Evolutionary conservation across 2,329 filamentous ascomycete genomes (phyloP), one percentile per base, ranked within the genome.

Genomic region (Fusarium falciforme): DNA sequence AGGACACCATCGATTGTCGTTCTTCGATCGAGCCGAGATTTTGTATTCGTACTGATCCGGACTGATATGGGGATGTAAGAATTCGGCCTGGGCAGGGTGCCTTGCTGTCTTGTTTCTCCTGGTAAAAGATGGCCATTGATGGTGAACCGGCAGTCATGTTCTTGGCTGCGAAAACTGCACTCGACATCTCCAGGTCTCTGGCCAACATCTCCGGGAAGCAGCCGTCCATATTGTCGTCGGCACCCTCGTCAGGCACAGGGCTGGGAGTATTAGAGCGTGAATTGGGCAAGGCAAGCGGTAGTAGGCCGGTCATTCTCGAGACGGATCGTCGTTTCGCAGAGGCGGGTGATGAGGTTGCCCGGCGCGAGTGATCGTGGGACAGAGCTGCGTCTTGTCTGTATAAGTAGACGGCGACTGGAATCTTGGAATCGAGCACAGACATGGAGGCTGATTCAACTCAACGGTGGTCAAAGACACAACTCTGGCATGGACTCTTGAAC

Each of bases 151-250:
- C 85, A 7, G 88, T 88, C 84, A 90, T 86, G 66, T 85, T 86
- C 76, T 82, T 87, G 16, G 87, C 83, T 29, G 80, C 80, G 65
- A 90, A 90, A 29, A 88, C 77, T 11, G 82, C 80, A 60, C 82
- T 82, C 20, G 87, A 89, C 25, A 83, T 76, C 75, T 89, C 86
- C 54, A 90, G 81, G 71, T 91, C 88, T 67, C 83, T 84, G 8
- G 85, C 89, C n/a, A 91, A 81, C 42, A 89, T 75, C 79, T 91
- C 89, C 3, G 89, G 87, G 20, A 91, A 81, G 79, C 86, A 90
- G 77, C 84, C 81, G 12, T 77, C 72, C 54, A 78, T 75, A 20
- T 75, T 76, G 79, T 81, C 71, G 61, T 82, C 78, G 36, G 64
- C 71, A 20, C 80, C 78, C 36, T 79, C 76, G 49, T 70, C 73